These are phyloP conservation scores for Pelargonium exstipulatum DNA, from an alignment of 441 rosid genomes.

Conservation along the genomic window DNA sequence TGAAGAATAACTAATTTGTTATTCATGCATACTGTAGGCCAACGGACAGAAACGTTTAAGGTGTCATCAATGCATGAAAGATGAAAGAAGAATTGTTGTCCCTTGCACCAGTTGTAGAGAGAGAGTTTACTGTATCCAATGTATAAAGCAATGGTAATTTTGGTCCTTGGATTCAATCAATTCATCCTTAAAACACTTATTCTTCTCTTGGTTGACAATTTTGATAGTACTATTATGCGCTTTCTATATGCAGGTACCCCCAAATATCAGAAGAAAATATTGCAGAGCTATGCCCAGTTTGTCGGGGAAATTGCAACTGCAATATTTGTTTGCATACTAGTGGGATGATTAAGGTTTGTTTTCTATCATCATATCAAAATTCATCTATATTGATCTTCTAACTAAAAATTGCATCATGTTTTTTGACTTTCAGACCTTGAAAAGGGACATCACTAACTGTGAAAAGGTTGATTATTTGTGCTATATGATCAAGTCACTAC, in stretches of 20 bases:
- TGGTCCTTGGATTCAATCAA: constrained; percentile 3
- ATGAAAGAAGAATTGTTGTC: constrained; percentile 50
- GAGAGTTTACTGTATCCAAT: constrained; percentile 54
- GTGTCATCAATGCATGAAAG: constrained; percentile 81
- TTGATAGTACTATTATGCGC: background rate
- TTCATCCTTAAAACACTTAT: background rate
- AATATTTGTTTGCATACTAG: constrained; percentile 55
- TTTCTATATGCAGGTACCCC: constrained; percentile 54
- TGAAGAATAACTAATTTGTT: background rate
- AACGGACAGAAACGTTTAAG: constrained; percentile 23
- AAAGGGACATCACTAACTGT: constrained; percentile 28
- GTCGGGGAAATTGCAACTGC: constrained; percentile 77
- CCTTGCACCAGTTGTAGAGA: constrained; percentile 53
- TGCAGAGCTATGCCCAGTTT: constrained; percentile 58
- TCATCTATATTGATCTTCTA: background rate
- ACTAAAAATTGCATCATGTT: constrained; percentile 10
- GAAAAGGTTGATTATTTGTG: constrained; percentile 49
- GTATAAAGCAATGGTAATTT: constrained; percentile 64
- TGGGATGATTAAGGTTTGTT: constrained; percentile 59
- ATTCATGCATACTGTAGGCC: constrained; percentile 20
- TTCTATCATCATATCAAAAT: constrained; percentile 1
- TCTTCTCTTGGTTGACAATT: background rate
- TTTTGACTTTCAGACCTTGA: constrained; percentile 46
- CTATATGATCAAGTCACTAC: constrained; percentile 45
- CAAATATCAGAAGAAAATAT: constrained; percentile 43